Evolutionary conservation across 257 asterid genomes (phyloP).

Genomic region (Jasminum sambac): DNA sequence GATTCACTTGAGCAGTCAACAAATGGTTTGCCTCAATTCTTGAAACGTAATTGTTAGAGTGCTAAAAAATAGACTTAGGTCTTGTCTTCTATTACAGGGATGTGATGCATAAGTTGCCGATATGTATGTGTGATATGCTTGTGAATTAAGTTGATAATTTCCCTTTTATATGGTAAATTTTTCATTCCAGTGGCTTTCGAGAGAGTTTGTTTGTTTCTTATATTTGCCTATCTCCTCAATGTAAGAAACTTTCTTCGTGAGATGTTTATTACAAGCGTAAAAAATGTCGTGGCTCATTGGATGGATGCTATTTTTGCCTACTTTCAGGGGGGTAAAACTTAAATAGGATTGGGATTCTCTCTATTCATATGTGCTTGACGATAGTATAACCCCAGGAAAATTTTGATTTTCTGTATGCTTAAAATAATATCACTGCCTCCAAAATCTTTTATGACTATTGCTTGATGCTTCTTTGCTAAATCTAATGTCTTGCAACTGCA

Average conservation of each 20-base stretch:
- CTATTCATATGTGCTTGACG: constrained; percentile 9
- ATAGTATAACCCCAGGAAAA: background rate
- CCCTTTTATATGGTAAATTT: background rate
- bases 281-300: background rate
- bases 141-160: constrained; percentile 7
- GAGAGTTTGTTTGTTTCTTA: background rate
- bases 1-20: constrained; percentile 6
- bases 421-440: background rate
- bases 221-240: background rate
- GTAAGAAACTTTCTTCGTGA: background rate
- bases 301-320: constrained; percentile 4
- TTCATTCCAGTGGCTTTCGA: constrained; percentile 1
- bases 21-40: background rate
- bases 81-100: constrained; percentile 15
- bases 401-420: constrained; percentile 12
- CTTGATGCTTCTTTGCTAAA: constrained; percentile 22
- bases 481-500: constrained; percentile 38
- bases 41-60: background rate
- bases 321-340: background rate
- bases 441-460: constrained; percentile 10
- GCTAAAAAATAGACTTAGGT: background rate
- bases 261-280: constrained; percentile 1
- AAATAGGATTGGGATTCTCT: background rate
- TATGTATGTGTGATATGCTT: background rate
- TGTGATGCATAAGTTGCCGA: constrained; percentile 1